phyloP scores from a whole-genome alignment of 352 stramenopile genomes.

The Phytophthora vignae region DNA sequence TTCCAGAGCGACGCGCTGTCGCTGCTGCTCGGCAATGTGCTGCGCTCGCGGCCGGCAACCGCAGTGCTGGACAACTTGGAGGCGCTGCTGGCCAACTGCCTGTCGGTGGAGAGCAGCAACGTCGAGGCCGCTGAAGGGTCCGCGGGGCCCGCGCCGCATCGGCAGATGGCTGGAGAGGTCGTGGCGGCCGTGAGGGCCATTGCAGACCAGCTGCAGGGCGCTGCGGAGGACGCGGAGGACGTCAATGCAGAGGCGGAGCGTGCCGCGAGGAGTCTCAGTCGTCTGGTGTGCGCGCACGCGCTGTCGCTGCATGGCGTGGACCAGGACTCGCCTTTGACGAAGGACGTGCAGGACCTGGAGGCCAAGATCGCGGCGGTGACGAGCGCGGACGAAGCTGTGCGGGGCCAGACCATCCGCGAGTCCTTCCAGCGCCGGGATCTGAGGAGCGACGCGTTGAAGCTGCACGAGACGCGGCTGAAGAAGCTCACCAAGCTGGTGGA shows the following conservation, averaged over 20 bases:
- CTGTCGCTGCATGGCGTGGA: conserved; percentile 57
- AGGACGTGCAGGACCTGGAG: conserved; percentile 66
- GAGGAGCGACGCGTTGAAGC: conserved; percentile 65
- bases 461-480: conserved; percentile 58
- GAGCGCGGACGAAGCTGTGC: conserved; percentile 60
- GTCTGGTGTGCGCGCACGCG: conserved; percentile 56
- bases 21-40: conserved; percentile 68
- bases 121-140: too few species aligned
- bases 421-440: conserved; percentile 83
- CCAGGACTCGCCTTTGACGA: conserved; percentile 46
- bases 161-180: conserved; percentile 53
- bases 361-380: conserved; percentile 46
- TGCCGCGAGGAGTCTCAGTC: conserved; percentile 55
- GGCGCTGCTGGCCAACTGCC: conserved; percentile 67
- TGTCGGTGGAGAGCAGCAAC: conserved; percentile 48
- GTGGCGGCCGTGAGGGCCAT: conserved; percentile 49
- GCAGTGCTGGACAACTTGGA: conserved; percentile 67
- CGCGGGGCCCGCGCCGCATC: conserved; percentile 28
- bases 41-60: conserved; percentile 43
- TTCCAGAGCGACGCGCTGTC: conserved; percentile 76
- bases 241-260: conserved; percentile 42
- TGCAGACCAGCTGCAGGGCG: conserved; percentile 29
- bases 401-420: conserved; percentile 77
- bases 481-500: conserved; percentile 53
- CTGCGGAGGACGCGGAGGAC: conserved; percentile 38